Evolutionary conservation across 2,329 filamentous ascomycete species (phyloP), one percentile per base, ranked within the genome.

Genomic region (Penicillium sp.): DNA sequence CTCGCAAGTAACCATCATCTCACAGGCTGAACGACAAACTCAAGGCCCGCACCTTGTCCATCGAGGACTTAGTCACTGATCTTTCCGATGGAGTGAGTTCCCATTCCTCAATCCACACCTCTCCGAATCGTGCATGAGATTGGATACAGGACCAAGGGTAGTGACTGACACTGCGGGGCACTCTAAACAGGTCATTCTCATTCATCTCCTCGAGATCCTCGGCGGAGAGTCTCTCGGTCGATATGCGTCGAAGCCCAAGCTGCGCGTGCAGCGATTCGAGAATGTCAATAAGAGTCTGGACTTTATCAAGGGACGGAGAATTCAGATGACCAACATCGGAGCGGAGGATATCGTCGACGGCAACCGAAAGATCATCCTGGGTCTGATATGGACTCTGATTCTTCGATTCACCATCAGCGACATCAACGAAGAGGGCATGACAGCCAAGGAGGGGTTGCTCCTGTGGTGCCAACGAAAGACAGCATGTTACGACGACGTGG

Each of bases 391-490:
- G 93, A 98, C 90, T 4, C 76, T 98, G 48, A 98, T 98, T 83
- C 75, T 96, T 53, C 80, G 93, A 35, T 98, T 98, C 67, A 98
- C 93, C 54, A 98, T 98, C 64, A 96, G 85, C 65, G 93, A 98
- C 68, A 98, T 98, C 73, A 97, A 94, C 64, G 86, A 91, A 67
- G 93, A 96, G 75, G 93, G 93, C 51, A 84, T 97, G 81, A 96
- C 91, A 36, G 93, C 93, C 43, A 96, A 97, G 68, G 93, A 97
- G 65, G 93, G 93, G 48, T 72, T 98, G 57, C 70, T 98, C 41
- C 72, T 98, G 16, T 98, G 93, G 93, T 98, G 93, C 73, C 91
- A 98, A 71, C 79, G 93, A 57, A 98, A 98, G 73, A 98, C 93
- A 19, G 93, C 93, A 6, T 98, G 93, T 70, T 98, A 98, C 66